Base-by-base conservation (phyloP, 2,329 filamentous ascomycete genomes). In the Trichoderma atrobrunneum region DNA sequence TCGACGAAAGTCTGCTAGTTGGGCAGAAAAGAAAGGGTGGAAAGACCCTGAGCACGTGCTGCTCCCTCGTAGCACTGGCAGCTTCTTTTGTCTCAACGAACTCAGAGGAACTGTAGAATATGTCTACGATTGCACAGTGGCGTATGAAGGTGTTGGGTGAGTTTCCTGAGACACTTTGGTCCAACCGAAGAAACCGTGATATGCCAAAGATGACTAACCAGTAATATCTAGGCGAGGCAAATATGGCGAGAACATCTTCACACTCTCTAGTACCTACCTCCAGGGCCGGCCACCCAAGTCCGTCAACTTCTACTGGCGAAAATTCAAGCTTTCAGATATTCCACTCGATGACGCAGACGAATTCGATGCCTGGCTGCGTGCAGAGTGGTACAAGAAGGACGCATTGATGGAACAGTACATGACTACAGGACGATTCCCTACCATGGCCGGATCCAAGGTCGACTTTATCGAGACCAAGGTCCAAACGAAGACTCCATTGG, bases 271-370 rank as follows among this genome's bases (percentile, higher is more conserved):
- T 63, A 97, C 94, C 5, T 97, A 96, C 79, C 91, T 98, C 74
- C 90, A 96, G 80, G 95, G 96, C 14, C 90, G 93, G 1, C 92
- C 95, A 0, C 96, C 95, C 2, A 97, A 95, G 80, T 97, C 94
- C 1, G 95, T 98, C 78, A 98, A 98, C 82, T 95, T 98, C 85
- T 92, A 97, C 82, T 99, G 95, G 94, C 90, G 96, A 68, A 90
- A 94, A 11, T 98, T 97, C 82, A 88, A 89, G 39, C 80, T 98
- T 16, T 87, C 88, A 26, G 90, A 94, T 24, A 97, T 99, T 57
- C 95, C 95, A 0, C 87, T 97, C 11, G 87, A 94, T 36, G 89
- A 91, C 76, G 86, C 88, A 18, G 87, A 92, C 54, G 85, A 88
- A 7, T 99, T 99, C 78, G 94, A 97, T 72, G 78, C 86, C 3